These are phyloP conservation scores for Naganishia sp. DNA, from an alignment of 1,284 basidiomycete species.

Conservation along the genomic window DNA sequence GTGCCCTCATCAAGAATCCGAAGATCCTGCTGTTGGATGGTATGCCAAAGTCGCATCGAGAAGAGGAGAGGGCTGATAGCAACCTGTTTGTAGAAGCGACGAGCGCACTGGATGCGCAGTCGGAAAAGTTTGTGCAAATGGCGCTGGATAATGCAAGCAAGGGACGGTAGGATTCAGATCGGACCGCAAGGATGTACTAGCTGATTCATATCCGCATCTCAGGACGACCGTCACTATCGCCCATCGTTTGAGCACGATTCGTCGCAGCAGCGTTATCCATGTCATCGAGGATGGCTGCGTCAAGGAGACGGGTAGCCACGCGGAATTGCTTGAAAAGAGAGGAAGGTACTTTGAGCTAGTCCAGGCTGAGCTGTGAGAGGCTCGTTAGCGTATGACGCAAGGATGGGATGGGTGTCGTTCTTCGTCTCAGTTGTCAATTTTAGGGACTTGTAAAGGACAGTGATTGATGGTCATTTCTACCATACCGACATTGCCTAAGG, in stretches of 20 bases:
- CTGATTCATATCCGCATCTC: neutral
- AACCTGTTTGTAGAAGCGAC: constrained; percentile 61
- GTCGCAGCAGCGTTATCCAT: constrained; percentile 59
- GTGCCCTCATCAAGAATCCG: constrained; percentile 90
- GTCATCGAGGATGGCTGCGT: constrained; percentile 83
- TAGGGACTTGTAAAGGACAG: too few species aligned
- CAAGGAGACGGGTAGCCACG: constrained; percentile 76
- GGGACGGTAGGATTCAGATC: constrained; percentile 40
- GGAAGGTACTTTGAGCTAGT: constrained; percentile 45
- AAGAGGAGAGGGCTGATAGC: neutral
- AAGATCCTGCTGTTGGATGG: constrained; percentile 51
- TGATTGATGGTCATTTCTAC: too few species aligned
- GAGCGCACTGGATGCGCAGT: constrained; percentile 83
- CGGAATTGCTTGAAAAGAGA: constrained; percentile 62
- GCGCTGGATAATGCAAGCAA: constrained; percentile 88
- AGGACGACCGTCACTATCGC: constrained; percentile 58
- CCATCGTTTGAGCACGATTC: constrained; percentile 57
- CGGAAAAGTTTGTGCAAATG: constrained; percentile 88
- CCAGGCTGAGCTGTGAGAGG: constrained; percentile 36
- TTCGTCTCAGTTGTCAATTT: too few species aligned
- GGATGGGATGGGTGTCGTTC: too few species aligned
- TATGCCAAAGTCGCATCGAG: neutral
- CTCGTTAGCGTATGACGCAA: too few species aligned
- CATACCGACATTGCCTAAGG: too few species aligned
- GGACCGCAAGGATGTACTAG: too few species aligned